Percentiles rank a stretch among this genome's conserved stretches.
Evolutionary conservation across 164 flowering plant species (phyloP).

Genomic region (Saururus chinensis): DNA sequence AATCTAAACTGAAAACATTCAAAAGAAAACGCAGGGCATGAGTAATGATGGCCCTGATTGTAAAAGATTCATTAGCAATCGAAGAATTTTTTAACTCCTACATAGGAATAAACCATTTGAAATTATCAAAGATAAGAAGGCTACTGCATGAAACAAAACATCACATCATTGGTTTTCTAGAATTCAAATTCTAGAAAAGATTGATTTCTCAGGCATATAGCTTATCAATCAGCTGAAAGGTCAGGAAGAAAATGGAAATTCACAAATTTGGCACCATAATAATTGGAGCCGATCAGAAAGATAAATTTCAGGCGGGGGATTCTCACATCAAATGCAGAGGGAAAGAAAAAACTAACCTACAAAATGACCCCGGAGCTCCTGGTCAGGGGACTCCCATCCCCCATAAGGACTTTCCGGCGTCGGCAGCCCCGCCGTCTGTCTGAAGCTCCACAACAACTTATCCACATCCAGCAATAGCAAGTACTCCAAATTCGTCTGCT

Average conservation of each 20-base stretch:
- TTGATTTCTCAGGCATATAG: too few species aligned
- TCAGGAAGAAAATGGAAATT: not conserved
- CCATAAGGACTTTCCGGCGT: constrained; percentile 57
- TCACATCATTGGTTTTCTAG: too few species aligned
- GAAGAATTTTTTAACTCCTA: too few species aligned
- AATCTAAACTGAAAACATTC: too few species aligned
- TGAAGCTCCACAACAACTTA: constrained; percentile 76
- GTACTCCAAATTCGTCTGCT: constrained; percentile 87
- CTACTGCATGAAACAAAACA: too few species aligned
- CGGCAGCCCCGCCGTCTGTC: constrained; percentile 67
- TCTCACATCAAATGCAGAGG: not conserved
- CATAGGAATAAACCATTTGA: too few species aligned
- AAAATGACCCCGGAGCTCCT: constrained; percentile 92
- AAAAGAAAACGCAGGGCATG: too few species aligned
- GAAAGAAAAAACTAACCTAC: constrained; percentile 33
- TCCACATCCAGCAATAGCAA: constrained; percentile 74
- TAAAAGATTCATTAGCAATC: too few species aligned
- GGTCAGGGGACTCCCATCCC: constrained; percentile 69
- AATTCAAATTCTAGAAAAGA: too few species aligned
- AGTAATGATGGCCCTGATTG: too few species aligned
- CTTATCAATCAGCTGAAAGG: too few species aligned
- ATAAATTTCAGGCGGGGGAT: not conserved
- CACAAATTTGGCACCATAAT: not conserved
- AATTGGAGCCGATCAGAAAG: not conserved
- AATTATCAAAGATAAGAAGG: too few species aligned